Evolutionary conservation across 495 filamentous ascomycete genomes (phyloP).

Genomic region (Trypethelium eluteriae): DNA sequence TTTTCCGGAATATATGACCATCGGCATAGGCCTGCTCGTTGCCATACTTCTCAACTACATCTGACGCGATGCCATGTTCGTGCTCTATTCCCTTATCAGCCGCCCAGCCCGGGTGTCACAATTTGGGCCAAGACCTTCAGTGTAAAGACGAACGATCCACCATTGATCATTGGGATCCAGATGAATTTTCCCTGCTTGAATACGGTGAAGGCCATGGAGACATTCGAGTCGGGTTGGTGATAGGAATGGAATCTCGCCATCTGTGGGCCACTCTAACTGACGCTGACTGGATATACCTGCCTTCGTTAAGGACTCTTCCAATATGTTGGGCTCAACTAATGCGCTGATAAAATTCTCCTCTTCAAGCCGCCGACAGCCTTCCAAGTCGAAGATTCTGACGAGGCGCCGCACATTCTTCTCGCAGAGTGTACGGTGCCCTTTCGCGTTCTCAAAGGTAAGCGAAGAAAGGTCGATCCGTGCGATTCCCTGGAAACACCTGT

Average conservation of each 20-base stretch:
- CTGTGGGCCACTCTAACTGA: neutral
- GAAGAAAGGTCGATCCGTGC: neutral
- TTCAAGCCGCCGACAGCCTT: neutral
- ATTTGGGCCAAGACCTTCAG: neutral
- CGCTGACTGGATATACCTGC: neutral
- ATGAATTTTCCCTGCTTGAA: neutral
- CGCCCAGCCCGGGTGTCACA: no score
- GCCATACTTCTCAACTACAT: neutral
- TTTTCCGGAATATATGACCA: conserved; percentile 10
- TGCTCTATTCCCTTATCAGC: neutral
- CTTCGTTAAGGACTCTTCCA: neutral
- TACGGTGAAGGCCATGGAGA: conserved; percentile 7
- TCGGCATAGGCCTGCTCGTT: conserved; percentile 8
- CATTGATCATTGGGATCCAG: conserved; percentile 1
- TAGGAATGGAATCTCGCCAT: neutral
- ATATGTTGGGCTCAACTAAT: neutral
- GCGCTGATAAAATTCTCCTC: neutral
- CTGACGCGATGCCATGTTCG: no score
- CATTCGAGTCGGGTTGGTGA: neutral
- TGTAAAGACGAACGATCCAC: conserved; percentile 4
- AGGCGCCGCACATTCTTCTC: neutral
- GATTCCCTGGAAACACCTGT: neutral
- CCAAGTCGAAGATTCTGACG: neutral
- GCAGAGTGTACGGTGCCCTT: neutral
- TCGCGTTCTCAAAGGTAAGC: neutral